phyloP scores from a whole-genome alignment of 129 eudicot species.

The Escallonia rubra region DNA sequence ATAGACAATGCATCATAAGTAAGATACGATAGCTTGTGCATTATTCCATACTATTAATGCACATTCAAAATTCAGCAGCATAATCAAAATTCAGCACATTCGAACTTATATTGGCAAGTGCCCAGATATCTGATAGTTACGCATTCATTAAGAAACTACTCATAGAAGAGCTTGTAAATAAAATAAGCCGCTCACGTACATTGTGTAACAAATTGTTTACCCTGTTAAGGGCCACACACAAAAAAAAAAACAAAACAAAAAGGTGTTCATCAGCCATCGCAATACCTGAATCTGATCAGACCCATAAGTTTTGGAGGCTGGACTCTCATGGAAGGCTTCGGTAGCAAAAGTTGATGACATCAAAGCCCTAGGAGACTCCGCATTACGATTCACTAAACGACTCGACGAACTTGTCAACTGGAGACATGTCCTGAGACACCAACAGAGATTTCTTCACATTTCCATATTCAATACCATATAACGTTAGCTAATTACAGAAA shows the following conservation, averaged over 20 bases:
- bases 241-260: neutral
- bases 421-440: constrained; percentile 42
- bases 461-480: neutral
- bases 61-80: too few relatives aligned
- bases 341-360: constrained; percentile 55
- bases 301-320: constrained; percentile 56
- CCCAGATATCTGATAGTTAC: too few relatives aligned
- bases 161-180: too few relatives aligned
- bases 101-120: too few relatives aligned
- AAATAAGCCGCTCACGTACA: too few relatives aligned
- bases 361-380: constrained; percentile 51
- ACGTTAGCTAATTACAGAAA: neutral
- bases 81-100: too few relatives aligned
- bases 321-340: constrained; percentile 45
- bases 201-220: too few relatives aligned
- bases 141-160: too few relatives aligned
- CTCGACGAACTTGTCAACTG: constrained; percentile 33
- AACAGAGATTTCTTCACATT: neutral
- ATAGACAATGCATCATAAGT: too few relatives aligned
- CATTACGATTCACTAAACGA: constrained; percentile 32
- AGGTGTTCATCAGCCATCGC: neutral
- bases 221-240: neutral
- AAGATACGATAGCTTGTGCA: too few relatives aligned
- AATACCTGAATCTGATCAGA: constrained; percentile 96
- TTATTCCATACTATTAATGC: too few relatives aligned